A percentile compares a stretch with the other conserved stretches of the same genome.
These are phyloP conservation scores for Trichoderma koningiopsis DNA, from an alignment of 2,329 filamentous ascomycete genomes.

Conservation along the genomic window DNA sequence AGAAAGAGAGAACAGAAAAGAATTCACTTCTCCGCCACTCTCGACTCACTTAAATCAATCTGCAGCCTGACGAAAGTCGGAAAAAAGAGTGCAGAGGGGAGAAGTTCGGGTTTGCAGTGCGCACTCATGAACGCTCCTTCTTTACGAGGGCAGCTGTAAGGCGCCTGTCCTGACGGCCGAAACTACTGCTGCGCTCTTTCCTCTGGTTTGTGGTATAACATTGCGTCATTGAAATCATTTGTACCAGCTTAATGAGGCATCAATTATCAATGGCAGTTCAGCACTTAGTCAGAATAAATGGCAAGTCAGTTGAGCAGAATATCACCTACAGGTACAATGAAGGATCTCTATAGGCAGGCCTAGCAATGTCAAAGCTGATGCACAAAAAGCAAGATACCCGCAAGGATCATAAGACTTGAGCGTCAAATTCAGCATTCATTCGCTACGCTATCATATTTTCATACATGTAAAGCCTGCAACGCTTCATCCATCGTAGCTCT, in stretches of 20 bases:
- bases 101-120: not conserved
- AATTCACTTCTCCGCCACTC: not conserved
- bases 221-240: not conserved
- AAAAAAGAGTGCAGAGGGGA: not conserved
- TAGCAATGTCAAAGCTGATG: not conserved
- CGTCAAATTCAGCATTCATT: constrained; percentile 22
- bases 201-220: not conserved
- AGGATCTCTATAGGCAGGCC: not conserved
- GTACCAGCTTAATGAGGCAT: not conserved
- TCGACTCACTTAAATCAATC: not conserved
- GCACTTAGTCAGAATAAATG: not conserved
- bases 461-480: constrained; percentile 21
- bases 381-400: not conserved
- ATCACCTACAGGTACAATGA: too few species aligned
- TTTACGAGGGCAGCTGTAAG: not conserved
- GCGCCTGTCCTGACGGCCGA: not conserved
- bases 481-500: constrained; percentile 24
- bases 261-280: not conserved
- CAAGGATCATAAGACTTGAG: not conserved
- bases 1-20: not conserved
- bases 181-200: not conserved
- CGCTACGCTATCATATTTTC: constrained; percentile 26
- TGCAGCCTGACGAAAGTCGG: not conserved
- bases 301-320: not conserved
- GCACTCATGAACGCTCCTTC: not conserved